A percentile compares a stretch with the other conserved stretches of the same genome.
phyloP scores from a whole-genome alignment of 2,329 filamentous ascomycete genomes.

The Madurella mycetomatis region DNA sequence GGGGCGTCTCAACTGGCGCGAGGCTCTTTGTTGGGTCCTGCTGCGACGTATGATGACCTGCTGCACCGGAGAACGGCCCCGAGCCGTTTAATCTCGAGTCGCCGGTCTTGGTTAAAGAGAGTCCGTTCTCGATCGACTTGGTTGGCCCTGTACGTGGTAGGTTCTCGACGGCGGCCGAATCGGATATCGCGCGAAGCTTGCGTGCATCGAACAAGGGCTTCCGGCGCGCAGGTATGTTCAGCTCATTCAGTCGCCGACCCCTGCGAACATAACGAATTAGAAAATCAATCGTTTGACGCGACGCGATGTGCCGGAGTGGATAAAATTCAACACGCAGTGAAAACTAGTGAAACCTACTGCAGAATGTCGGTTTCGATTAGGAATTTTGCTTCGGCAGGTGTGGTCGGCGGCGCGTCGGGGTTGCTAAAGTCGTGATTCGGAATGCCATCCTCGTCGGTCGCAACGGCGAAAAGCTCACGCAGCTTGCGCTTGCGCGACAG shows the following conservation, averaged over 20 bases:
- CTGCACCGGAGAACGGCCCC: not conserved
- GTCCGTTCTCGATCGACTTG: not conserved
- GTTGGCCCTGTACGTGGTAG: not conserved
- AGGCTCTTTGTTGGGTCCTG: not conserved
- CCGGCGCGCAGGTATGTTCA: conserved; percentile 48
- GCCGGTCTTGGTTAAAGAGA: not conserved
- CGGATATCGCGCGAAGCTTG: conserved; percentile 20
- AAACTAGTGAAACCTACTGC: conserved; percentile 46
- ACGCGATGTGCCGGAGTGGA: conserved; percentile 19
- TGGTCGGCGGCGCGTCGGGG: conserved; percentile 51
- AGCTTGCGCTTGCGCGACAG: conserved; percentile 87
- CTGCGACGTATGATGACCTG: not conserved
- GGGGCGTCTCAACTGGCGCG: not conserved
- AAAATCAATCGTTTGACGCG: conserved; percentile 13
- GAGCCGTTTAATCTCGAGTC: not conserved
- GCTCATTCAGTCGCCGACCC: conserved; percentile 48
- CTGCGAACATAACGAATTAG: conserved; percentile 32
- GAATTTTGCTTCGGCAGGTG: conserved; percentile 51
- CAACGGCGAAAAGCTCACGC: conserved; percentile 76
- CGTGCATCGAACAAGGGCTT: conserved; percentile 42
- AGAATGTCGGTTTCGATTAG: conserved; percentile 54
- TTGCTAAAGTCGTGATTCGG: conserved; percentile 55
- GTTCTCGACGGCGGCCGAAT: conserved; percentile 2
- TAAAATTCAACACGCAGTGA: conserved; percentile 17
- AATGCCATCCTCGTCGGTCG: conserved; percentile 62